These are phyloP conservation scores for Punica granatum DNA, from an alignment of 345 rosid species.

Conservation along the genomic window DNA sequence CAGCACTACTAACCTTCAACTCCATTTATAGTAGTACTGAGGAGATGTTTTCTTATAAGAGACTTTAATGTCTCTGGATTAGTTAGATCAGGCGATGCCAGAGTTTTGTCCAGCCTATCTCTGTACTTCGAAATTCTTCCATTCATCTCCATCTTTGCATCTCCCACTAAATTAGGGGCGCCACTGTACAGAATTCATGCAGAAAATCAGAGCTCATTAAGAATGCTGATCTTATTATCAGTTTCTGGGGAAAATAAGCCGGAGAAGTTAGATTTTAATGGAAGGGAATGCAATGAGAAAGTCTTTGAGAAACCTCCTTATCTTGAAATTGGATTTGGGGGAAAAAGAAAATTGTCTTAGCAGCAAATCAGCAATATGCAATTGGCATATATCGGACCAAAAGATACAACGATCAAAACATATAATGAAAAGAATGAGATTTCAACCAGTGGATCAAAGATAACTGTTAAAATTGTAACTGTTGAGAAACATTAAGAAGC, in stretches of 20 bases:
- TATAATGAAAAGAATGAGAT: neutral
- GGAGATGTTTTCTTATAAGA: slow-evolving; percentile 57
- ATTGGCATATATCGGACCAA: neutral
- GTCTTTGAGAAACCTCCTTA: too few relatives aligned
- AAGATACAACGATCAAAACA: neutral
- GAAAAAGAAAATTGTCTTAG: neutral
- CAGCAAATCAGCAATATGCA: neutral
- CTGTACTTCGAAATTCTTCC: slow-evolving; percentile 50
- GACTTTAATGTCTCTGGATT: slow-evolving; percentile 39
- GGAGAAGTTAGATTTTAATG: neutral
- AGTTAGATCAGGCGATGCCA: slow-evolving; percentile 61
- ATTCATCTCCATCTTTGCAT: slow-evolving; percentile 45
- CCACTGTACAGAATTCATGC: neutral
- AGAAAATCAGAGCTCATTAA: neutral
- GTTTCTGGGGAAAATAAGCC: neutral
- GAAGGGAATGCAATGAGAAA: too few relatives aligned
- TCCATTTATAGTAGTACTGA: slow-evolving; percentile 26
- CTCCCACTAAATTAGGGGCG: slow-evolving; percentile 2
- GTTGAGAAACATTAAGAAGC: neutral
- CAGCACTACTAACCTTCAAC: slow-evolving; percentile 33
- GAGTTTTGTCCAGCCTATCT: slow-evolving; percentile 64
- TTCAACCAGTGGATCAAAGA: neutral
- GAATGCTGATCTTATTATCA: neutral
- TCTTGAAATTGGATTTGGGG: neutral
- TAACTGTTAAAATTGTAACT: neutral